These are phyloP conservation scores for Nymphaea colorata DNA, from an alignment of 164 flowering plant species.

Conservation along the genomic window DNA sequence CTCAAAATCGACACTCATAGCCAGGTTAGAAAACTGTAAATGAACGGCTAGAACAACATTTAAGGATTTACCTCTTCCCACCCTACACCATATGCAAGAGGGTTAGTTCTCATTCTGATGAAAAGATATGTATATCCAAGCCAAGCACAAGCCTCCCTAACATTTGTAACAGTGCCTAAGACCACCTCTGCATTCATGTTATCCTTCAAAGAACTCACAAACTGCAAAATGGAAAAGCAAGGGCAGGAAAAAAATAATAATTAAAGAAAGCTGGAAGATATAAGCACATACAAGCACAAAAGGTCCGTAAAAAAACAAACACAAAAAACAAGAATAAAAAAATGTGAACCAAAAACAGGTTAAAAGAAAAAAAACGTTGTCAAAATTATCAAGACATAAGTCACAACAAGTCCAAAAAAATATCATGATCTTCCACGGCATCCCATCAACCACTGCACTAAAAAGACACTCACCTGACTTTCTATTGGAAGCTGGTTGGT, in stretches of 20 bases:
- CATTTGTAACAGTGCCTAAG: slow-evolving; percentile 97
- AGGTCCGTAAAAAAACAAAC: neutral
- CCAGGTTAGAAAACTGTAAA: too few species aligned
- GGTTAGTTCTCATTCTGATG: slow-evolving; percentile 91
- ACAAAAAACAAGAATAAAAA: too few species aligned
- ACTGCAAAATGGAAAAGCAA: slow-evolving; percentile 35
- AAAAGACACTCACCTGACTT: slow-evolving; percentile 80
- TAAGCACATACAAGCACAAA: neutral
- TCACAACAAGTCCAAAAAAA: neutral
- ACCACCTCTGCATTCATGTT: slow-evolving; percentile 98
- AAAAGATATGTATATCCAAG: slow-evolving; percentile 97
- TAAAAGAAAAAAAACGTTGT: neutral
- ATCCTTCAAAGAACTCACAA: slow-evolving; percentile 91
- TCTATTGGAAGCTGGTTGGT: slow-evolving; percentile 98
- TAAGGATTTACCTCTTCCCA: slow-evolving; percentile 90
- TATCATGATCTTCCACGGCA: neutral
- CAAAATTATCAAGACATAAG: neutral
- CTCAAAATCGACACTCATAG: too few species aligned
- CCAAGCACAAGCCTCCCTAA: slow-evolving; percentile 99
- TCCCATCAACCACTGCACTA: neutral
- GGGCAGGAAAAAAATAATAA: neutral
- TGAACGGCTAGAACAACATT: neutral
- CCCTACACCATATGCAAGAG: slow-evolving; percentile 94
- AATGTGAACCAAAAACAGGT: too few species aligned
- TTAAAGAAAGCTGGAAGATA: neutral